These are phyloP conservation scores for Alternaria sp. DNA, from an alignment of 2,329 filamentous ascomycete genomes.

Conservation along the genomic window DNA sequence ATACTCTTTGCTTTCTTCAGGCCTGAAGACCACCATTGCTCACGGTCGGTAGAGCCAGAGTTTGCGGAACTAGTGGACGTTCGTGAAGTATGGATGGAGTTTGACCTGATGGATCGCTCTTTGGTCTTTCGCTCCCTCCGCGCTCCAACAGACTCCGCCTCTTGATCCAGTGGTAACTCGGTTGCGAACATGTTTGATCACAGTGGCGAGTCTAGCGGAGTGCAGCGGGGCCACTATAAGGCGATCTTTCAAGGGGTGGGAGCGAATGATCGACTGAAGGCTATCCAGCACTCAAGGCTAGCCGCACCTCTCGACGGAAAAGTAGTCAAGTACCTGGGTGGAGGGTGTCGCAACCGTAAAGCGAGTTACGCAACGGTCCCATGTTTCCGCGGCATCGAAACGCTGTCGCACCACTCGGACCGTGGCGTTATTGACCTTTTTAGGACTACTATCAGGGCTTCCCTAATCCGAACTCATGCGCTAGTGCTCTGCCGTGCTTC, in stretches of 20 bases:
- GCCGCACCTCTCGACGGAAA: constrained; percentile 21
- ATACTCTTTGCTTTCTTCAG: constrained; percentile 41
- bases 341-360: constrained; percentile 27
- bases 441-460: constrained; percentile 16
- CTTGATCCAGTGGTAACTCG: constrained; percentile 47
- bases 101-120: constrained; percentile 30
- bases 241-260: constrained; percentile 18
- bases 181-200: constrained; percentile 46
- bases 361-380: constrained; percentile 32
- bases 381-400: constrained; percentile 24
- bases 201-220: constrained; percentile 12
- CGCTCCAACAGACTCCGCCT: constrained; percentile 47
- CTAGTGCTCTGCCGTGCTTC: constrained; percentile 8
- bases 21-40: constrained; percentile 42
- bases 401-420: constrained; percentile 29
- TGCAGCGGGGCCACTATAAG: constrained; percentile 20
- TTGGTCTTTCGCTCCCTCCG: constrained; percentile 43
- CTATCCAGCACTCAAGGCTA: constrained; percentile 5
- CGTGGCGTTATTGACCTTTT: constrained; percentile 41
- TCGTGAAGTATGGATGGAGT: constrained; percentile 35
- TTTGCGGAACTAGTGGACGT: constrained; percentile 34
- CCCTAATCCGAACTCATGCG: constrained; percentile 16
- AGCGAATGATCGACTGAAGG: constrained; percentile 7
- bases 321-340: constrained; percentile 30
- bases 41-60: constrained; percentile 33